Base-by-base conservation (phyloP, 176 grass and related monocot species). In the Puccinellia tenuiflora region DNA sequence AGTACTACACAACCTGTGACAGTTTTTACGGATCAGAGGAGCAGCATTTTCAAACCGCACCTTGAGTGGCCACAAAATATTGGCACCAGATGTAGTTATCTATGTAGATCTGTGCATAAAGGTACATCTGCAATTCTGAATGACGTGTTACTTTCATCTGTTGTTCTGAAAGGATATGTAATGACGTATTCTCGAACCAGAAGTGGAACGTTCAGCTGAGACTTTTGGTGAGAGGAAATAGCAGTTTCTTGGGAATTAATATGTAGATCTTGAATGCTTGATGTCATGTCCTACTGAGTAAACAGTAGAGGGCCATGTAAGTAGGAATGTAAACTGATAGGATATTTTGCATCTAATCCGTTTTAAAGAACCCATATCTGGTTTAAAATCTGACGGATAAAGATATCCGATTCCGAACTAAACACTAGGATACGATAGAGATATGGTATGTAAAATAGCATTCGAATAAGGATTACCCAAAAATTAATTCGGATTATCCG, bases 21-120 rank as follows among this genome's bases (percentile, higher is more conserved):
- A n/a, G n/a, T n/a, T n/a, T n/a, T n/a, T n/a, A n/a, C n/a, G n/a
- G n/a, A n/a, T n/a, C n/a, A n/a, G n/a, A n/a, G n/a, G n/a, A n/a
- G n/a, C n/a, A 59, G 7, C 51, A 3, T 60, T 56, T 46, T 72
- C 25, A 73, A 18, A 40, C 54, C 35, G 31, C 56, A n/a, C 34
- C 37, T 72, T 15, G 37, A 73, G 12, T 46, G 51, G 10, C 31
- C 79, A 82, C 57, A 14, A 82, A 77, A 68, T 81, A 47, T 26
- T 57, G 51, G 21, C 29, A 35, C 42, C 46, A 29, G 13, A 20
- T 20, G 13, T 47, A 25, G n/a, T 56, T 11, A 56, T 82, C 28
- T 68, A 16, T 86, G 68, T 62, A 54, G 33, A 60, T 72, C 30
- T 52, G 47, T 34, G 47, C 48, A 33, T 75, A 47, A 29, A 56